Percentiles rank a stretch among this genome's conserved stretches.
Conservation (phyloP, 257 asterid genomes). For the Nicotiana noctiflora region DNA sequence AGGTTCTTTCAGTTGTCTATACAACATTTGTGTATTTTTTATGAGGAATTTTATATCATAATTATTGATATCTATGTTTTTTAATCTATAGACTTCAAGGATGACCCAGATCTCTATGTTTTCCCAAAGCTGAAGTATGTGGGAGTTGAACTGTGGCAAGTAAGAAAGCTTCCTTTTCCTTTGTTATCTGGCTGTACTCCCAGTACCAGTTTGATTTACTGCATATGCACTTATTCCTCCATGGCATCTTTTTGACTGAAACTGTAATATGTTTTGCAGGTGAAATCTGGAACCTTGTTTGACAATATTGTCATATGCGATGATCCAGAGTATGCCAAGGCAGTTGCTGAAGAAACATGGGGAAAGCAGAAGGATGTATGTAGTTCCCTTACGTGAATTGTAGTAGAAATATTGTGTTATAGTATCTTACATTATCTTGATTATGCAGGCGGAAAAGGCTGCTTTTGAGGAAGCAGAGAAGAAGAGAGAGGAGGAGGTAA, state of each 20-base stretch:
- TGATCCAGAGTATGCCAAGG: constrained; percentile 86
- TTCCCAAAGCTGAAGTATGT: constrained; percentile 91
- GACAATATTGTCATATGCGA: constrained; percentile 79
- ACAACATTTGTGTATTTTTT: background rate
- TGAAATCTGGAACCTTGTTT: constrained; percentile 96
- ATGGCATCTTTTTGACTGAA: background rate
- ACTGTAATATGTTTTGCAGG: constrained; percentile 37
- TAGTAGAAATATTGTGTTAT: background rate
- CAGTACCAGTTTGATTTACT: background rate
- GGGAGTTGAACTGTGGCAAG: constrained; percentile 99
- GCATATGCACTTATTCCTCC: background rate
- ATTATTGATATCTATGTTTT: background rate
- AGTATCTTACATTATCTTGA: background rate
- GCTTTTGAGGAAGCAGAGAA: constrained; percentile 92
- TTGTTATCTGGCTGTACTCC: background rate
- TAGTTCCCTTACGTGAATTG: background rate
- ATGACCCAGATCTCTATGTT: constrained; percentile 88
- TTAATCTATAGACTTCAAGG: constrained; percentile 67
- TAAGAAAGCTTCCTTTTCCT: constrained; percentile 5
- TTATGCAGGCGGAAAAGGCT: constrained; percentile 80
- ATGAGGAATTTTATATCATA: background rate
- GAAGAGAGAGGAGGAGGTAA: constrained; percentile 89
- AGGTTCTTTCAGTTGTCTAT: constrained; percentile 28
- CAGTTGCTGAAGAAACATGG: constrained; percentile 91
- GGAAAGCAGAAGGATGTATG: constrained; percentile 92